Evolutionary conservation across 306 rosid species (phyloP).

Genomic region (Prunus salicina): DNA sequence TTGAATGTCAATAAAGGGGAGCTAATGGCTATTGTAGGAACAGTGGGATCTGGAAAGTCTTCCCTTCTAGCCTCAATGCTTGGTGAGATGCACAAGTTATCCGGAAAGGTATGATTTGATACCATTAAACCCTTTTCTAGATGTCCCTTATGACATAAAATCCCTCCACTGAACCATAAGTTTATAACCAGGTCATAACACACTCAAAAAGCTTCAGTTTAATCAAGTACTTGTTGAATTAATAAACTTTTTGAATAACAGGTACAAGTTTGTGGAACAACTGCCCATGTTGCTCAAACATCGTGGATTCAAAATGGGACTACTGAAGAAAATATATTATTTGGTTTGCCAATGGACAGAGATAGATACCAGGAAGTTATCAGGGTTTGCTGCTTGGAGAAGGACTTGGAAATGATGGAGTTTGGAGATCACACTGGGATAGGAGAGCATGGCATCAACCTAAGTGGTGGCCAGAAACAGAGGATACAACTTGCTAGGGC

Average conservation of each 20-base stretch:
- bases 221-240: neutral
- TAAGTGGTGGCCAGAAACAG: conserved; percentile 98
- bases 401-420: conserved; percentile 97
- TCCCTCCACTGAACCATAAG: neutral
- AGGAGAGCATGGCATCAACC: conserved; percentile 96
- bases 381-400: conserved; percentile 84
- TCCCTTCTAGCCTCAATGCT: conserved; percentile 86
- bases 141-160: neutral
- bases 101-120: conserved; percentile 65
- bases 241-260: conserved; percentile 30
- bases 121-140: neutral
- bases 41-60: conserved; percentile 91
- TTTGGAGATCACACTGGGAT: conserved; percentile 91
- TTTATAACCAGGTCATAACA: no score
- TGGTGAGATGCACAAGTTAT: conserved; percentile 82
- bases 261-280: conserved; percentile 81
- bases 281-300: conserved; percentile 91
- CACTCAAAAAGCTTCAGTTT: neutral
- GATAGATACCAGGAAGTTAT: conserved; percentile 60
- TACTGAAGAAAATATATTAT: conserved; percentile 79
- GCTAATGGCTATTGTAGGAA: conserved; percentile 84
- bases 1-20: conserved; percentile 61
- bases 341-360: conserved; percentile 74
- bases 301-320: conserved; percentile 99
- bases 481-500: conserved; percentile 94